These are phyloP conservation scores for Suillus alpinus DNA, from an alignment of 768 basidiomycete genomes.

Conservation along the genomic window DNA sequence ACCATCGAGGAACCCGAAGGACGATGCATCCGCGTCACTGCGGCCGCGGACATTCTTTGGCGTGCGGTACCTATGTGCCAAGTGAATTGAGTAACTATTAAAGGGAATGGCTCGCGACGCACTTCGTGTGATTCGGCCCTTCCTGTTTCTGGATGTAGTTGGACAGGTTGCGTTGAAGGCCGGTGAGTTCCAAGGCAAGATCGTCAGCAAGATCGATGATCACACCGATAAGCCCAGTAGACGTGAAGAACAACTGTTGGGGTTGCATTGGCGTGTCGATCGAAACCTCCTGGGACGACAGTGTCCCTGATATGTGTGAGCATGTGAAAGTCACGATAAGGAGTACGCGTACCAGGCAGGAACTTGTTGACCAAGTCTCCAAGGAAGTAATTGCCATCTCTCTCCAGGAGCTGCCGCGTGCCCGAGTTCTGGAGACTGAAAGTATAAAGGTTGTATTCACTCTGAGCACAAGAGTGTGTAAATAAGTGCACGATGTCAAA, in stretches of 20 bases:
- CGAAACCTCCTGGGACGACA: slow-evolving; percentile 45
- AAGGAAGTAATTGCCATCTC: slow-evolving; percentile 67
- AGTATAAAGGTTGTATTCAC: slow-evolving; percentile 63
- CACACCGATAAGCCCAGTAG: slow-evolving; percentile 76
- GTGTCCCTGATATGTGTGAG: slow-evolving; percentile 44
- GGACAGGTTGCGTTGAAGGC: slow-evolving; percentile 74
- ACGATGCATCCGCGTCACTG: slow-evolving; percentile 53
- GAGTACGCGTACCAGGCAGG: slow-evolving; percentile 47
- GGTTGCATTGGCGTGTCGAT: slow-evolving; percentile 44
- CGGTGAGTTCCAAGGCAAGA: slow-evolving; percentile 57
- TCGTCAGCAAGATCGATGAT: slow-evolving; percentile 58
- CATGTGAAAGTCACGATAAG: neutral
- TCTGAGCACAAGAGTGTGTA: slow-evolving; percentile 35
- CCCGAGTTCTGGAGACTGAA: slow-evolving; percentile 50
- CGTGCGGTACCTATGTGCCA: slow-evolving; percentile 56
- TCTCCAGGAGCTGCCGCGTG: slow-evolving; percentile 48
- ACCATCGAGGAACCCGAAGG: slow-evolving; percentile 85
- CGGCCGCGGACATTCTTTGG: slow-evolving; percentile 57
- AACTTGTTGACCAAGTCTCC: slow-evolving; percentile 81
- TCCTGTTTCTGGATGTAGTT: slow-evolving; percentile 50
- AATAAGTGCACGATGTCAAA: slow-evolving; percentile 8
- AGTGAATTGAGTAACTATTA: slow-evolving; percentile 2
- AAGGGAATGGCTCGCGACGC: slow-evolving; percentile 13
- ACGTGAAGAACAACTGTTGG: slow-evolving; percentile 71
- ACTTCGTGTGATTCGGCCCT: slow-evolving; percentile 62